Evolutionary conservation across 2,329 filamentous ascomycete genomes (phyloP).

Genomic region (Nannizziopsis arthrosporioides): DNA sequence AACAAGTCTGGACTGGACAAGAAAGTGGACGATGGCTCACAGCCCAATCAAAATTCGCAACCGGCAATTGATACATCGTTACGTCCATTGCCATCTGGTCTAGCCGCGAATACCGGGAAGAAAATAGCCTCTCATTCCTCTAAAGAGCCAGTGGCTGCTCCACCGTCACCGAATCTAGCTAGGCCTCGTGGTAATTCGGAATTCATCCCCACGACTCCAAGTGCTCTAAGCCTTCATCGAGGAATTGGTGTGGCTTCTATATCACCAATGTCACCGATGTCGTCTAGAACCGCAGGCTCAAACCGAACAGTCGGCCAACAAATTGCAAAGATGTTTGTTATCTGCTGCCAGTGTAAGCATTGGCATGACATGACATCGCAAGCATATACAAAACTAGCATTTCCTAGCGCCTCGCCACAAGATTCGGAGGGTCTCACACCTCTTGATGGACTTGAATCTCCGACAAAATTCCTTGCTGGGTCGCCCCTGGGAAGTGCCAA

Average conservation of each 20-base stretch:
- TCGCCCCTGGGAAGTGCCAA: not conserved
- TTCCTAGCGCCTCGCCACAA: conserved; percentile 13
- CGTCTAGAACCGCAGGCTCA: conserved; percentile 16
- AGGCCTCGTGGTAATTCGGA: conserved; percentile 3
- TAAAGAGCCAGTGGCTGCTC: not conserved
- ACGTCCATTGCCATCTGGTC: not conserved
- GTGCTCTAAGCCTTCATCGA: conserved; percentile 3
- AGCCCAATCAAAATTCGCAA: not conserved
- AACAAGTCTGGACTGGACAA: not conserved
- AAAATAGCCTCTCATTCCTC: not conserved
- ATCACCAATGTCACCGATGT: not conserved
- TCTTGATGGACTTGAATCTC: not conserved
- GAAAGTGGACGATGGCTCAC: not conserved
- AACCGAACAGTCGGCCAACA: conserved; percentile 7
- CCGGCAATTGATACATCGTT: not conserved
- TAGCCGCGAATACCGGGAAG: conserved; percentile 2
- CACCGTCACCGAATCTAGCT: not conserved
- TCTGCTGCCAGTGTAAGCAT: conserved; percentile 34
- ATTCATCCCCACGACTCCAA: conserved; percentile 3
- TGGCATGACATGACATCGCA: conserved; percentile 36
- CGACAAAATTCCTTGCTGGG: not conserved
- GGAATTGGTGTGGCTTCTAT: conserved; percentile 9
- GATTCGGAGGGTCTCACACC: not conserved
- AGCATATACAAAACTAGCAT: conserved; percentile 28
- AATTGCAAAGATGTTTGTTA: conserved; percentile 32